Conservation (phyloP, 2,329 filamentous ascomycete genomes). For the Penicillium crustosum region DNA sequence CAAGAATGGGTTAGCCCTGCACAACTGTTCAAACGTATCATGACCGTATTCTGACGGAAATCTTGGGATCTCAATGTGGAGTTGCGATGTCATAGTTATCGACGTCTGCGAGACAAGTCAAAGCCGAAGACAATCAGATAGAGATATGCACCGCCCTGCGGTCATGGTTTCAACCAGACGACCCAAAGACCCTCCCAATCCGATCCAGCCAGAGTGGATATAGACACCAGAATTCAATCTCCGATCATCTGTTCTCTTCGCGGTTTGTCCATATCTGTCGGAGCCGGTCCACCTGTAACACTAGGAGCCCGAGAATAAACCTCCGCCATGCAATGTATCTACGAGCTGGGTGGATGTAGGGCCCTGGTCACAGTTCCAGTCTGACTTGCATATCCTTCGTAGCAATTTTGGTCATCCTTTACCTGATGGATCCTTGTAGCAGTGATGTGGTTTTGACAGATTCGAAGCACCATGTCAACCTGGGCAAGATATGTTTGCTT, state of each 20-base stretch:
- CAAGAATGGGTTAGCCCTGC: slow-evolving; percentile 19
- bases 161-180: not conserved
- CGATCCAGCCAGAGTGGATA: not conserved
- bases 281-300: not conserved
- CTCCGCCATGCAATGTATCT: not conserved
- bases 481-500: not conserved
- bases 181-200: not conserved
- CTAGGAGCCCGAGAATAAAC: not conserved
- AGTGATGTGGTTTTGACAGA: not conserved
- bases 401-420: not conserved
- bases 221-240: slow-evolving; percentile 4
- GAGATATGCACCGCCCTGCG: not conserved
- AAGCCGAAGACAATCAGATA: not conserved
- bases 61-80: not conserved
- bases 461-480: not conserved
- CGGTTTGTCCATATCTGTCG: not conserved
- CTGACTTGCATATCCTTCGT: not conserved
- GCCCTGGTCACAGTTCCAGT: not conserved
- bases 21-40: not conserved
- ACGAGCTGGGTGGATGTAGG: not conserved
- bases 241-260: not conserved
- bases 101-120: not conserved
- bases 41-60: not conserved
- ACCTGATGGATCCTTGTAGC: not conserved
- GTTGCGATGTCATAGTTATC: not conserved